Evolutionary conservation across 805 yeast species (phyloP), one percentile per base, ranked within the genome.

Genomic region (Candida suzukii): DNA sequence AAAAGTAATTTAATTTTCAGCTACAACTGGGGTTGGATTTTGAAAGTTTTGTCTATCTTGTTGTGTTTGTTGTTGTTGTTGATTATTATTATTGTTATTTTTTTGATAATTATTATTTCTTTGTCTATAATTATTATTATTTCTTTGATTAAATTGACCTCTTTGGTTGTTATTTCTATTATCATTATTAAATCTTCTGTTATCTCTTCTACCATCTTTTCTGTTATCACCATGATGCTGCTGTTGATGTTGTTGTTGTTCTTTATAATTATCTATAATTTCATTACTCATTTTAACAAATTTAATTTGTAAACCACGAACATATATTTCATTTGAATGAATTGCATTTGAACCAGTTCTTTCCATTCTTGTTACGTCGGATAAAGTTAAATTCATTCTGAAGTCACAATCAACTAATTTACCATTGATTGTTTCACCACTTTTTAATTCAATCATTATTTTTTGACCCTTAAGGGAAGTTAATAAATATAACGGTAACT

Each of bases 321-420:
- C 76, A 57, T 88, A 90, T 43, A 83, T 73, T 53, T 86, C 95
- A 3, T 80, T 76, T 36, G 83, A 63, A 55, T 81, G 80, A 40
- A 72, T 60, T 58, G 76, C 84, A 41, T 68, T 68, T 48, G 74
- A 79, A 30, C 85, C 91, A 49, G 71, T 58, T 33, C 77, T 67
- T 51, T 77, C 76, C 14, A 80, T 73, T 56, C 80, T 84, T 37
- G 80, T 75, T 14, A 83, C 97, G 47, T 88, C 80, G 27, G 71
- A 71, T 41, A 93, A 70, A 2, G 95, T 85, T 49, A 93, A 70
- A 61, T 93, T 93, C 99, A 93, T 93, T 88, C 95, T 86, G 31
- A 87, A 80, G 60, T 93, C 99, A 52, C 95, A 88, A 56, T 86
- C 84, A 42, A 78, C 76, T 45, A 93, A 69, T 42, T 74, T 76